A percentile compares a stretch with the other conserved stretches of the same genome.
These are phyloP conservation scores for Panellus pusillus DNA, from an alignment of 768 basidiomycete genomes.

Conservation along the genomic window DNA sequence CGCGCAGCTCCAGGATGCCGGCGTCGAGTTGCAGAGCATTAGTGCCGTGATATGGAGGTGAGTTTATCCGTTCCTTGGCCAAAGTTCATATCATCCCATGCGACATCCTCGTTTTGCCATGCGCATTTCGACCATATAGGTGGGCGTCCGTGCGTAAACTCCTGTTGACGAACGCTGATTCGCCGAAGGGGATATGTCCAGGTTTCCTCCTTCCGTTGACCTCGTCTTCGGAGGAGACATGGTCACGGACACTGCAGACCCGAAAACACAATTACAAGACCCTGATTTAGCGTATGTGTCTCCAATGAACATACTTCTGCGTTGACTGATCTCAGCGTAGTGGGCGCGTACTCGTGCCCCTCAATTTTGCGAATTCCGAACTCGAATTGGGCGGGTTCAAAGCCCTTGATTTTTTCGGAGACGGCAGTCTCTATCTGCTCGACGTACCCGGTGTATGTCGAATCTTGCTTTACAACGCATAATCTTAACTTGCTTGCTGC, in stretches of 20 bases:
- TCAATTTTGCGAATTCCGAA: slow-evolving; percentile 13
- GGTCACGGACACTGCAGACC: not conserved
- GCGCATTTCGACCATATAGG: slow-evolving; percentile 23
- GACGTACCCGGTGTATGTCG: slow-evolving; percentile 21
- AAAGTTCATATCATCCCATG: not conserved
- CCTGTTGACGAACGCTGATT: not conserved
- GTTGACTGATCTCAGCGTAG: slow-evolving; percentile 3
- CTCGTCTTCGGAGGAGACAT: slow-evolving; percentile 20
- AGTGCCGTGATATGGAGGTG: slow-evolving; percentile 25
- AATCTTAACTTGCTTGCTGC: not conserved
- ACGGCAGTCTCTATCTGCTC: slow-evolving; percentile 27
- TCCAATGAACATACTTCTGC: too few relatives aligned
- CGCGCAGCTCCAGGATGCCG: slow-evolving; percentile 16
- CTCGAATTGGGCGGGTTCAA: slow-evolving; percentile 21
- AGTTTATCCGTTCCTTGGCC: not conserved
- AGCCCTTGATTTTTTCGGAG: slow-evolving; percentile 25
- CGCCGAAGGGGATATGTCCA: slow-evolving; percentile 22
- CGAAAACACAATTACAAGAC: slow-evolving; percentile 16
- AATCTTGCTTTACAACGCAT: not conserved
- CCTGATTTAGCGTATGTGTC: slow-evolving; percentile 20
- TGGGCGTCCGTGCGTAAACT: not conserved
- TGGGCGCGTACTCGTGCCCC: slow-evolving; percentile 17
- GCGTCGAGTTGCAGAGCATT: slow-evolving; percentile 16
- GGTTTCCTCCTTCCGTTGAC: slow-evolving; percentile 19
- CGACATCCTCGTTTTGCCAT: slow-evolving; percentile 8